Percentiles rank a stretch among this genome's conserved stretches.
Evolutionary conservation across 169 alveolate species (phyloP).

Genomic region (Plasmodium coatneyi): DNA sequence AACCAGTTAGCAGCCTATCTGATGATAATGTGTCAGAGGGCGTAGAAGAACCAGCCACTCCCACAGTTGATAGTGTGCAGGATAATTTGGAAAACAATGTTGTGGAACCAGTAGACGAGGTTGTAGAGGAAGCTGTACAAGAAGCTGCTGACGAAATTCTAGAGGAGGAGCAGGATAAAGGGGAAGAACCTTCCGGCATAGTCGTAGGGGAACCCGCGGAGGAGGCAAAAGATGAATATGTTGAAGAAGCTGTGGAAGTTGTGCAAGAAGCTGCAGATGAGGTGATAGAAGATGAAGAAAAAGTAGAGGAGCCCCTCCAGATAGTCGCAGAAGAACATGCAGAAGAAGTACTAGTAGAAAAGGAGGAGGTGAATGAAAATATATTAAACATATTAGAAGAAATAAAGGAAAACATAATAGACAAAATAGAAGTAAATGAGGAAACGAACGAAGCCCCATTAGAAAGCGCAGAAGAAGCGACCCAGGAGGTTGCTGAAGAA

Average conservation of each 20-base stretch:
- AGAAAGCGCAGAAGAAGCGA: not conserved
- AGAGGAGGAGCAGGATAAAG: not conserved
- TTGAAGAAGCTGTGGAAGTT: not conserved
- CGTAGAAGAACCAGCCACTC: not conserved
- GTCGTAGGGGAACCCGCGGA: not conserved
- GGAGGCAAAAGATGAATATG: not conserved
- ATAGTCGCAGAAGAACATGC: not conserved
- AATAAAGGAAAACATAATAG: not conserved
- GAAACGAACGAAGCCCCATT: not conserved
- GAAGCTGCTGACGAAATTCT: not conserved
- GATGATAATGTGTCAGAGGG: not conserved
- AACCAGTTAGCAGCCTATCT: not conserved
- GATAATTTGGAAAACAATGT: not conserved
- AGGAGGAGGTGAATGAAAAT: not conserved
- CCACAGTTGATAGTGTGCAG: not conserved
- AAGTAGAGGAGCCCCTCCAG: not conserved
- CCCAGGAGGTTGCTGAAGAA: not conserved
- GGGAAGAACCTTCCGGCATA: not conserved
- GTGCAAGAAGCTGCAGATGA: not conserved
- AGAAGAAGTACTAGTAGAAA: not conserved
- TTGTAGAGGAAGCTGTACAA: not conserved
- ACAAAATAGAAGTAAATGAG: not conserved
- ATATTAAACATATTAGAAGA: slow-evolving; percentile 1
- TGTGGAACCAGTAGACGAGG: slow-evolving; percentile 5
- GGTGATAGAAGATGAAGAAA: not conserved